Conservation (phyloP, 2,329 filamentous ascomycete species). For the Claviceps maximensis region DNA sequence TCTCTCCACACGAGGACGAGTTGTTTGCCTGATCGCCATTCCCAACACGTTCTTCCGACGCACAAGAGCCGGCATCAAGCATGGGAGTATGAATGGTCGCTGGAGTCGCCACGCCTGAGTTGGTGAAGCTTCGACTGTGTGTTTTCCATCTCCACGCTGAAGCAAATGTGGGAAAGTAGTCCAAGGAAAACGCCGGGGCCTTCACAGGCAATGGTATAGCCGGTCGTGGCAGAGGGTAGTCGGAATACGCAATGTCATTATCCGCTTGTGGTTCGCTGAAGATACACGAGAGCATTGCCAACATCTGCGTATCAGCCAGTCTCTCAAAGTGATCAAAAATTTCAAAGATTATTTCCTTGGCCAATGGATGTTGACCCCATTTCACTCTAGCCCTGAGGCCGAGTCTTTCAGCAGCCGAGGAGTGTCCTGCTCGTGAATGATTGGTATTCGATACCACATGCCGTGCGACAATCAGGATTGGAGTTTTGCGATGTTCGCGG, state of each 20-base stretch:
- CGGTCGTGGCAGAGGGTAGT: slow-evolving; percentile 41
- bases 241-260: slow-evolving; percentile 43
- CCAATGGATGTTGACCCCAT: slow-evolving; percentile 55
- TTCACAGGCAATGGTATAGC: slow-evolving; percentile 53
- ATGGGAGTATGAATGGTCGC: slow-evolving; percentile 43
- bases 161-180: slow-evolving; percentile 50
- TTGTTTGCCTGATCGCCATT: slow-evolving; percentile 39
- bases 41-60: slow-evolving; percentile 42
- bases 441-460: slow-evolving; percentile 37
- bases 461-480: slow-evolving; percentile 56
- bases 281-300: slow-evolving; percentile 58
- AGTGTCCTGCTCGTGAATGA: neutral
- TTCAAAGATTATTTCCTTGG: slow-evolving; percentile 45
- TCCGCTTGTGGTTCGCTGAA: slow-evolving; percentile 48
- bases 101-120: slow-evolving; percentile 43
- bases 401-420: slow-evolving; percentile 8
- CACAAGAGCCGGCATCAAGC: slow-evolving; percentile 39
- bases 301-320: slow-evolving; percentile 53
- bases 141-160: slow-evolving; percentile 44
- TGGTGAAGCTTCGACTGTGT: slow-evolving; percentile 37
- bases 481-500: slow-evolving; percentile 39
- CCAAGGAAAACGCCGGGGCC: slow-evolving; percentile 51
- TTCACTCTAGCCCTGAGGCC: slow-evolving; percentile 46
- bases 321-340: slow-evolving; percentile 52
- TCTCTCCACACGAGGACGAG: slow-evolving; percentile 50